These are phyloP conservation scores for Coemansia sp. DNA, from an alignment of 192 early-diverging fungal genomes.

Conservation along the genomic window DNA sequence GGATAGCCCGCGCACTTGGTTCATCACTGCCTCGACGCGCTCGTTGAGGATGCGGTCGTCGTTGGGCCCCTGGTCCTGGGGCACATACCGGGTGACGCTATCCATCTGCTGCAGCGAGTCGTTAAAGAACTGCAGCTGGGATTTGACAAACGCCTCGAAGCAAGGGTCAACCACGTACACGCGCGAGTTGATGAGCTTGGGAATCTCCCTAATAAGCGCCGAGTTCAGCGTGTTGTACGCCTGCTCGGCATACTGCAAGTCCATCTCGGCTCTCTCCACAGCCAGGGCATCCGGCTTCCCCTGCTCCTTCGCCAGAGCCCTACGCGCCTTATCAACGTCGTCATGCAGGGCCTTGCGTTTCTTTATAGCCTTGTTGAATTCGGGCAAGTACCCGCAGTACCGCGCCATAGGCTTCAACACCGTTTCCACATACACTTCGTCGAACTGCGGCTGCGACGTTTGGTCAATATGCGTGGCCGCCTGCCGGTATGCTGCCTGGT, in stretches of 20 bases:
- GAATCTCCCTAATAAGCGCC: conserved; percentile 83
- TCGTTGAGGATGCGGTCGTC: conserved; percentile 64
- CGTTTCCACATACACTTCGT: conserved; percentile 81
- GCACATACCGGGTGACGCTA: conserved; percentile 63
- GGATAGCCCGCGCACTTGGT: conserved; percentile 85
- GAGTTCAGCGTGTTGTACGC: conserved; percentile 83
- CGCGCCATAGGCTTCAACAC: conserved; percentile 91
- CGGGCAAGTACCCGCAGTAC: conserved; percentile 86
- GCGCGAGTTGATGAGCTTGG: conserved; percentile 85
- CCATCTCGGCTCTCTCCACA: conserved; percentile 78
- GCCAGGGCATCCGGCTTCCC: conserved; percentile 76
- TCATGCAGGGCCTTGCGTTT: conserved; percentile 85
- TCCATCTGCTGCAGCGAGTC: conserved; percentile 78
- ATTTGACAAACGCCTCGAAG: conserved; percentile 95
- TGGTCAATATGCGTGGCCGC: conserved; percentile 82
- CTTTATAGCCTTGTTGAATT: conserved; percentile 91
- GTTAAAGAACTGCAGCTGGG: conserved; percentile 91
- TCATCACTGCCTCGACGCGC: conserved; percentile 78
- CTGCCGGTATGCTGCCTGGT: conserved; percentile 83
- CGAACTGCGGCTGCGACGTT: conserved; percentile 77
- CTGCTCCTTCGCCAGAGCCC: conserved; percentile 78
- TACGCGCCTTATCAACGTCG: conserved; percentile 83
- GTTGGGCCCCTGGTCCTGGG: conserved; percentile 53
- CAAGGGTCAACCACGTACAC: conserved; percentile 93
- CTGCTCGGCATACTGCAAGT: conserved; percentile 72